phyloP scores from a whole-genome alignment of 208 protist species.

The Trypanosoma platydactyli region DNA sequence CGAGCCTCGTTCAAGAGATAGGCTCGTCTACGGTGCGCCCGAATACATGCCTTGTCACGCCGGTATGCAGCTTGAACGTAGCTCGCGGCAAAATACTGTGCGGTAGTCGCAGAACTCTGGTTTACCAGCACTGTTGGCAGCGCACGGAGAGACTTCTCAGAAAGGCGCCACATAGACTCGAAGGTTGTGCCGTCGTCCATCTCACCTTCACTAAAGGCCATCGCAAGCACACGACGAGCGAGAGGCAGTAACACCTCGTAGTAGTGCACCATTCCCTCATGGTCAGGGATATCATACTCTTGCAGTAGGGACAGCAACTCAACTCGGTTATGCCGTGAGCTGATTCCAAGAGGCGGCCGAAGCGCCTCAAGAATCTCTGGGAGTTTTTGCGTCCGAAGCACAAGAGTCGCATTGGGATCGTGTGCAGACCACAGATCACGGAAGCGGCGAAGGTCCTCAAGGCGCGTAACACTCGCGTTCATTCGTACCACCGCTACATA shows the following conservation, averaged over 20 bases:
- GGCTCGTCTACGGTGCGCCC: conserved; percentile 45
- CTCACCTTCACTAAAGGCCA: conserved; percentile 66
- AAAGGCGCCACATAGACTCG: conserved; percentile 72
- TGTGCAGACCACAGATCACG: conserved; percentile 61
- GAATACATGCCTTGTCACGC: conserved; percentile 62
- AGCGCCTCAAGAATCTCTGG: conserved; percentile 80
- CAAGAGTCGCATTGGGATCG: conserved; percentile 79
- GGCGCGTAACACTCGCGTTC: conserved; percentile 57
- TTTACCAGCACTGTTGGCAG: conserved; percentile 31
- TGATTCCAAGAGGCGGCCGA: conserved; percentile 79
- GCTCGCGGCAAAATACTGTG: conserved; percentile 78
- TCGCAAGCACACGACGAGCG: conserved; percentile 79
- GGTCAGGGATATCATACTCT: conserved; percentile 89
- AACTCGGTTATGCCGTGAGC: conserved; percentile 58
- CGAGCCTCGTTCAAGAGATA: conserved; percentile 64
- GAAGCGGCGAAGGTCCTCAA: conserved; percentile 82
- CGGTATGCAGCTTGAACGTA: conserved; percentile 87
- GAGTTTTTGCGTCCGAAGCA: conserved; percentile 56
- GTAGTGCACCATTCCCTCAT: conserved; percentile 82
- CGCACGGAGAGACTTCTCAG: conserved; percentile 55
- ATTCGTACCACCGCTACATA: conserved; percentile 80
- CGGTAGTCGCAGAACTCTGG: conserved; percentile 44
- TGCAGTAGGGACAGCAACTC: conserved; percentile 79
- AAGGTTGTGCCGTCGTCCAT: conserved; percentile 42
- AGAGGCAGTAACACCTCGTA: conserved; percentile 85